Conservation (phyloP, 345 rosid species). For the Citrus maxima region DNA sequence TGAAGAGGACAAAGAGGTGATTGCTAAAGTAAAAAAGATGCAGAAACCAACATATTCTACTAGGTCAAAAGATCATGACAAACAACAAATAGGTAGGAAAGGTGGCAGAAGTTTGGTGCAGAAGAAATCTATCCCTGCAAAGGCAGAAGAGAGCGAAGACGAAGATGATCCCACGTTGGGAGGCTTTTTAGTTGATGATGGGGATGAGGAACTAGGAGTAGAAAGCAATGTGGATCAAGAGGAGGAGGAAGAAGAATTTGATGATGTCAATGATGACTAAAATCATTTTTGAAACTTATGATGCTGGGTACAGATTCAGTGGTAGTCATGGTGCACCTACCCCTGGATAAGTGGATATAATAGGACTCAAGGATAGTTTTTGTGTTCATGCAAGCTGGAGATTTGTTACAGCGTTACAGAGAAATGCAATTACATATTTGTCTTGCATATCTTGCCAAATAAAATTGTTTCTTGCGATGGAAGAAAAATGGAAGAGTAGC, state of each 20-base stretch:
- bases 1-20: slow-evolving; percentile 47
- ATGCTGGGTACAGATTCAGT: not conserved
- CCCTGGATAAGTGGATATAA: not conserved
- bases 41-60: slow-evolving; percentile 38
- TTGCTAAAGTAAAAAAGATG: slow-evolving; percentile 26
- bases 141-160: slow-evolving; percentile 29
- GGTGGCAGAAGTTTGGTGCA: slow-evolving; percentile 6
- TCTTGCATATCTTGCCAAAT: not conserved
- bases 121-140: slow-evolving; percentile 18
- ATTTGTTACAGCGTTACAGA: not conserved
- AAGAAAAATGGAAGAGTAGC: not conserved
- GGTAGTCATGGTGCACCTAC: not conserved
- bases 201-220: slow-evolving; percentile 29
- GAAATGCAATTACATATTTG: not conserved
- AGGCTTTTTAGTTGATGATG: slow-evolving; percentile 67
- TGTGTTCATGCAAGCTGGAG: not conserved
- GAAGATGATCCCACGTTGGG: slow-evolving; percentile 67
- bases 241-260: slow-evolving; percentile 29
- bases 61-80: slow-evolving; percentile 44
- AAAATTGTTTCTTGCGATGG: not conserved
- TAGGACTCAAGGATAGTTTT: not conserved
- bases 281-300: too few relatives aligned
- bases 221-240: slow-evolving; percentile 23
- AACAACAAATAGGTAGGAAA: slow-evolving; percentile 16
- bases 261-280: slow-evolving; percentile 16